phyloP scores from a whole-genome alignment of 176 grass and related monocot species.

The Aegilops tauschii region DNA sequence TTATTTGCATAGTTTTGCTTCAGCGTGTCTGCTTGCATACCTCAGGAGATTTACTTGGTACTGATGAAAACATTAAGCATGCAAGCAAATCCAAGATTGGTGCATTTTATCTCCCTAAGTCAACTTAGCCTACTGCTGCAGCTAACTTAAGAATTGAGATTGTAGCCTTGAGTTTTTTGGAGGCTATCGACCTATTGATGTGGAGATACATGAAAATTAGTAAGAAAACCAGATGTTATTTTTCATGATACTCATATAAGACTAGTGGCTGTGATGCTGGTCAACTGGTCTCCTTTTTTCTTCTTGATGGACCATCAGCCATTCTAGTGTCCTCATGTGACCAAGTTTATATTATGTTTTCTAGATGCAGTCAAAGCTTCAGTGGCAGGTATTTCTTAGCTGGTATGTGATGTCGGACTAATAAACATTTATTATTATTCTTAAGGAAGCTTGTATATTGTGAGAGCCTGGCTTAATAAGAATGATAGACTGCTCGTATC shows the following conservation, averaged over 20 bases:
- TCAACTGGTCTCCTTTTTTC: neutral
- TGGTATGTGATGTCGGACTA: too few relatives aligned
- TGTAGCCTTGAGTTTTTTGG: neutral
- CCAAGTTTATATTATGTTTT: neutral
- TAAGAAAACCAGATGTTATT: neutral
- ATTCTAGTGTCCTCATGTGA: neutral
- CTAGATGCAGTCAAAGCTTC: too few relatives aligned
- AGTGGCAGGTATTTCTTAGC: too few relatives aligned
- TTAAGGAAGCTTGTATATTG: too few relatives aligned
- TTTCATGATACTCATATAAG: neutral
- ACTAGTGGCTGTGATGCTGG: neutral
- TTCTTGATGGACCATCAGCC: neutral
- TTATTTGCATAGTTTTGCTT: too few relatives aligned
- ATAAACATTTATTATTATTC: too few relatives aligned
- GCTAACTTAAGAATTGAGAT: neutral
- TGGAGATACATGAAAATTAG: neutral
- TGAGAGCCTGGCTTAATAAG: too few relatives aligned
- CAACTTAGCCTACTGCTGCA: neutral
- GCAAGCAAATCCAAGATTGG: neutral
- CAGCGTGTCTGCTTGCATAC: too few relatives aligned
- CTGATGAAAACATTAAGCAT: neutral
- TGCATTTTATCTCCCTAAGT: neutral
- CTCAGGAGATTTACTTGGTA: neutral
- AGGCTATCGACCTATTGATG: neutral
- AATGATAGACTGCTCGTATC: too few relatives aligned